Evolutionary conservation across 768 basidiomycete species (phyloP).

Genomic region (Austroboletus eburneus): DNA sequence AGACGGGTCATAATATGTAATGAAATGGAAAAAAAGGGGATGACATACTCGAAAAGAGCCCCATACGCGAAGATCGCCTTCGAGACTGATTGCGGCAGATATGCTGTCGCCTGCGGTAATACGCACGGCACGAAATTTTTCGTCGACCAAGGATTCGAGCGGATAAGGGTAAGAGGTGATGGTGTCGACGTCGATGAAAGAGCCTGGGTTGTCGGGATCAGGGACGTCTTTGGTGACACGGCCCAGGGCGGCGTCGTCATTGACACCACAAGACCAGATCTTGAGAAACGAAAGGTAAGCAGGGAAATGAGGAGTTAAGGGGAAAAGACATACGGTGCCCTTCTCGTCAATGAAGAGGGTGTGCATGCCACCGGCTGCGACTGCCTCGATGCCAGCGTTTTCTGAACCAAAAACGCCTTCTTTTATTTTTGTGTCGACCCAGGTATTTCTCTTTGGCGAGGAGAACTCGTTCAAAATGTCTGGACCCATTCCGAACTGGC

Average conservation of each 20-base stretch:
- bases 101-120: conserved; percentile 86
- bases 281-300: conserved; percentile 28
- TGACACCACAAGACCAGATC: conserved; percentile 84
- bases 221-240: conserved; percentile 63
- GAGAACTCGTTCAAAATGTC: conserved; percentile 65
- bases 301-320: background rate
- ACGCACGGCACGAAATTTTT: conserved; percentile 79
- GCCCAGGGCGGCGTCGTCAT: conserved; percentile 87
- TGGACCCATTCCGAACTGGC: conserved; percentile 90
- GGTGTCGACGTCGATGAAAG: conserved; percentile 51
- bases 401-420: conserved; percentile 66
- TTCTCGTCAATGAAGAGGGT: conserved; percentile 84
- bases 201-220: conserved; percentile 53
- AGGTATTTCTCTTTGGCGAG: conserved; percentile 72
- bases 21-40: background rate
- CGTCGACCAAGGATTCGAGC: conserved; percentile 63
- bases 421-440: conserved; percentile 73
- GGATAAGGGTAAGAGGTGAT: conserved; percentile 60
- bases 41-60: conserved; percentile 77
- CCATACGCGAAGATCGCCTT: conserved; percentile 86
- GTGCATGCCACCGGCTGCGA: conserved; percentile 86
- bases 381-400: conserved; percentile 75
- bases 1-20: conserved; percentile 2
- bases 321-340: conserved; percentile 66
- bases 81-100: conserved; percentile 74